Evolutionary conservation across 2,329 filamentous ascomycete genomes (phyloP).

Genomic region (Thyridium curvatum): DNA sequence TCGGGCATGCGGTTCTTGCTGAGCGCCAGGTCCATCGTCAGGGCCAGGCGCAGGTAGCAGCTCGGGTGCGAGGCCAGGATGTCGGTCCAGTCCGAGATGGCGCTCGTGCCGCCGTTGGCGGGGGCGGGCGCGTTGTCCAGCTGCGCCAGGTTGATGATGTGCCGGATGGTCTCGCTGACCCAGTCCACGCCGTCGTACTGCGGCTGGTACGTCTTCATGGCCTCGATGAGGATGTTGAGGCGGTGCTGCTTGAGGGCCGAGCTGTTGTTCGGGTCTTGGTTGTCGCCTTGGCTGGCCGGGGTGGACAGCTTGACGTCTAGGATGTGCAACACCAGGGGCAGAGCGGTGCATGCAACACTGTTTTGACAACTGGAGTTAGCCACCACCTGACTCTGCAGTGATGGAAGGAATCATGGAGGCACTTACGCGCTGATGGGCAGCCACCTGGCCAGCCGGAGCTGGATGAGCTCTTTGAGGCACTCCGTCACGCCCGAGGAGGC

Average conservation of each 20-base stretch:
- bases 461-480: conserved; percentile 39
- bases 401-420: too few species aligned
- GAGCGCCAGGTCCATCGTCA: conserved; percentile 35
- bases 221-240: conserved; percentile 36
- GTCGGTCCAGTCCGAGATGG: conserved; percentile 32
- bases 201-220: conserved; percentile 37
- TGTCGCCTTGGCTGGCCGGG: conserved; percentile 14
- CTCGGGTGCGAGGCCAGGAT: conserved; percentile 31
- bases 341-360: conserved; percentile 26
- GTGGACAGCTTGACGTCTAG: conserved; percentile 28
- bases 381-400: not conserved
- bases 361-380: not conserved
- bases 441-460: conserved; percentile 35
- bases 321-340: conserved; percentile 28
- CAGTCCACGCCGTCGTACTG: conserved; percentile 39
- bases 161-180: conserved; percentile 34
- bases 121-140: conserved; percentile 18
- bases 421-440: conserved; percentile 41
- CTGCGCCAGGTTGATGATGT: conserved; percentile 34
- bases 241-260: conserved; percentile 34
- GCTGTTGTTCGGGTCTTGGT: conserved; percentile 20
- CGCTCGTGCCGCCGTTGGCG: conserved; percentile 2
- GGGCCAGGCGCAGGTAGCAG: conserved; percentile 33
- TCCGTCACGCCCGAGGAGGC: conserved; percentile 36
- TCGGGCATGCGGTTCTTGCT: conserved; percentile 32